A percentile compares a stretch with the other conserved stretches of the same genome.
Conservation (phyloP, 495 filamentous ascomycete species). For the Hamigera avellanea region DNA sequence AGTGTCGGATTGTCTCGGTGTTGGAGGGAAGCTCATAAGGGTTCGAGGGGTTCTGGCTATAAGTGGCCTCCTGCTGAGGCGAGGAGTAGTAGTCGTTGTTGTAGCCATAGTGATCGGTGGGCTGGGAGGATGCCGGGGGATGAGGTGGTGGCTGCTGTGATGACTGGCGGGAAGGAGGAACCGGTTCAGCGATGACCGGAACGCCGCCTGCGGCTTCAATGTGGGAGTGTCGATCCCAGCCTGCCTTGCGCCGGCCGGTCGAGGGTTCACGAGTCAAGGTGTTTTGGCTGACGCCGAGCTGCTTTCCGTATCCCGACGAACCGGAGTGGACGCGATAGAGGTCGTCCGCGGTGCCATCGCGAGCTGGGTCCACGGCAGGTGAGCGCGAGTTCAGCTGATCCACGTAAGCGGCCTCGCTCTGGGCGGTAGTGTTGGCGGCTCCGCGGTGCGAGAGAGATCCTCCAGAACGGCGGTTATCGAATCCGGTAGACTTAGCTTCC, state of each 20-base stretch:
- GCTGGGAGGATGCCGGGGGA: no score
- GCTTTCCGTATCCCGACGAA: slow-evolving; percentile 13
- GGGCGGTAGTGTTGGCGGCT: slow-evolving; percentile 10
- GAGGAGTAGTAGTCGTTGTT: background rate
- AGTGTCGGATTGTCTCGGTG: background rate
- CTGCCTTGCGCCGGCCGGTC: slow-evolving; percentile 31
- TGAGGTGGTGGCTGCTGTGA: background rate
- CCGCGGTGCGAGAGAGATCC: slow-evolving; percentile 22
- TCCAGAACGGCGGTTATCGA: slow-evolving; percentile 20
- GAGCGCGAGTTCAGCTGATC: slow-evolving; percentile 32
- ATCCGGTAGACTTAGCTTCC: slow-evolving; percentile 21
- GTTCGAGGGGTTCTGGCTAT: no score
- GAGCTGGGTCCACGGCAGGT: slow-evolving; percentile 24
- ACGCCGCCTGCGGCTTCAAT: slow-evolving; percentile 4
- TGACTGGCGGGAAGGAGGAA: slow-evolving; percentile 2
- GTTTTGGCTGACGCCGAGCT: slow-evolving; percentile 12
- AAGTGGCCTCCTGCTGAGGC: background rate
- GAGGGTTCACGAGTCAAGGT: slow-evolving; percentile 27
- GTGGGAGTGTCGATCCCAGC: slow-evolving; percentile 6
- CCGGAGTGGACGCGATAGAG: slow-evolving; percentile 12
- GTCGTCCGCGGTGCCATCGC: slow-evolving; percentile 11
- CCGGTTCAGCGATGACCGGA: slow-evolving; percentile 7
- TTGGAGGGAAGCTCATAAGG: no score
- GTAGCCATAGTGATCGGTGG: background rate
- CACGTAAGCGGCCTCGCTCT: slow-evolving; percentile 31